A percentile compares a stretch with the other conserved stretches of the same genome.
These are phyloP conservation scores for Yamadazyma triangularis DNA, from an alignment of 1,139 yeast species.

Conservation along the genomic window DNA sequence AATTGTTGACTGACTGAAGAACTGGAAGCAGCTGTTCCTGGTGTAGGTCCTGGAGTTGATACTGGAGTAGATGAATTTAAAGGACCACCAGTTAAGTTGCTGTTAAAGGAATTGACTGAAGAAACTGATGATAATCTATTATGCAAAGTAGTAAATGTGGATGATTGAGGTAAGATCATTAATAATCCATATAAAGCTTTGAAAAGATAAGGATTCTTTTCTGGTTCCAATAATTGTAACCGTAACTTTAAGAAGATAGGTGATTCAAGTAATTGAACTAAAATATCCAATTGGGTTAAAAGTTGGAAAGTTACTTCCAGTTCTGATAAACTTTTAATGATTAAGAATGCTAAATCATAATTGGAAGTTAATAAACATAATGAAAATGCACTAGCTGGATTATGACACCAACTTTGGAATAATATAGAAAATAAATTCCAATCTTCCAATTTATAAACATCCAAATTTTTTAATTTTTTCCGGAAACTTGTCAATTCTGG, in stretches of 20 bases:
- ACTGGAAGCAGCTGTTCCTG: slow-evolving; percentile 10
- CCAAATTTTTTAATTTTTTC: slow-evolving; percentile 53
- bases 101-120: slow-evolving; percentile 18
- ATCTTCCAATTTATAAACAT: slow-evolving; percentile 51
- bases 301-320: slow-evolving; percentile 70
- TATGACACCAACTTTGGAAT: slow-evolving; percentile 90
- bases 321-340: slow-evolving; percentile 71
- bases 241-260: slow-evolving; percentile 89
- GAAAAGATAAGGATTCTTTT: slow-evolving; percentile 73
- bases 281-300: slow-evolving; percentile 71
- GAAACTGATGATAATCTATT: slow-evolving; percentile 61
- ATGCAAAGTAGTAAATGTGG: slow-evolving; percentile 80
- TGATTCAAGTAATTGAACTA: slow-evolving; percentile 71
- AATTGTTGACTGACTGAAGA: slow-evolving; percentile 21
- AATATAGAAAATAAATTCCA: slow-evolving; percentile 69
- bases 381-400: slow-evolving; percentile 84
- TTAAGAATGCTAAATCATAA: slow-evolving; percentile 80
- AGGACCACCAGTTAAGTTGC: not conserved
- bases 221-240: slow-evolving; percentile 83
- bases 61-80: slow-evolving; percentile 10
- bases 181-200: slow-evolving; percentile 87
- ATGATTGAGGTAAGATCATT: slow-evolving; percentile 93
- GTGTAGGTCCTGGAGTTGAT: slow-evolving; percentile 19
- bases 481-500: slow-evolving; percentile 74
- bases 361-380: slow-evolving; percentile 84